A percentile compares a stretch with the other conserved stretches of the same genome.
These are phyloP conservation scores for Didymella pinodella DNA, from an alignment of 2,329 filamentous ascomycete species.

Conservation along the genomic window DNA sequence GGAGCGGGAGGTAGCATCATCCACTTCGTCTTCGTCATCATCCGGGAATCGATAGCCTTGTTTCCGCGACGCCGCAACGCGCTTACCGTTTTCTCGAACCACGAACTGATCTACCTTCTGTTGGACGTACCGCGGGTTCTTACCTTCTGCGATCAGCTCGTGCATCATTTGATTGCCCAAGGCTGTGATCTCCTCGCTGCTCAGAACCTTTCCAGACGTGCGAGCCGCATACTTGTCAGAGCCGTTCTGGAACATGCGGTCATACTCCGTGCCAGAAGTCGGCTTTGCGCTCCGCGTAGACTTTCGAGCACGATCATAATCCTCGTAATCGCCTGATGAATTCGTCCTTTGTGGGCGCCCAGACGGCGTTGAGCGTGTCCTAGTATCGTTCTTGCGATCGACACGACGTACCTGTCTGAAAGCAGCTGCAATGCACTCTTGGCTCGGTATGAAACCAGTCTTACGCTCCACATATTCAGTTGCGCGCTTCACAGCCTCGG, in stretches of 20 bases:
- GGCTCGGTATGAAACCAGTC: background rate
- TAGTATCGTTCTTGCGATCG: background rate
- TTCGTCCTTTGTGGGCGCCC: background rate
- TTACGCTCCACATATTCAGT: background rate
- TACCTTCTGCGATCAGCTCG: background rate
- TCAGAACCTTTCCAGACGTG: background rate
- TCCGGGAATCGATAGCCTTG: background rate
- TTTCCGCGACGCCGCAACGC: background rate
- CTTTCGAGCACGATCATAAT: background rate
- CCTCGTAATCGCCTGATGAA: background rate
- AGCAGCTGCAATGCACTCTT: background rate
- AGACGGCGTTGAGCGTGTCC: background rate
- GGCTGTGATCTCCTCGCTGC: background rate
- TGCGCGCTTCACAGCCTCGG: background rate
- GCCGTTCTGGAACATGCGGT: constrained; percentile 5
- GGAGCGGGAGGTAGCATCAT: background rate
- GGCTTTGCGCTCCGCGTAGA: background rate
- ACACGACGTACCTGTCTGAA: background rate
- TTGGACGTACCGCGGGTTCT: background rate
- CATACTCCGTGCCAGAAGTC: background rate
- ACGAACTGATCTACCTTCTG: background rate
- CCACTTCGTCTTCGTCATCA: background rate
- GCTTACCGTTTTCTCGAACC: background rate
- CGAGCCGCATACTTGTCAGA: background rate
- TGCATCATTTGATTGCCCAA: background rate